Percentiles rank a stretch among this genome's conserved stretches.
Evolutionary conservation across 1,284 basidiomycete species (phyloP).

Genomic region (Ceratobasidium sp.): DNA sequence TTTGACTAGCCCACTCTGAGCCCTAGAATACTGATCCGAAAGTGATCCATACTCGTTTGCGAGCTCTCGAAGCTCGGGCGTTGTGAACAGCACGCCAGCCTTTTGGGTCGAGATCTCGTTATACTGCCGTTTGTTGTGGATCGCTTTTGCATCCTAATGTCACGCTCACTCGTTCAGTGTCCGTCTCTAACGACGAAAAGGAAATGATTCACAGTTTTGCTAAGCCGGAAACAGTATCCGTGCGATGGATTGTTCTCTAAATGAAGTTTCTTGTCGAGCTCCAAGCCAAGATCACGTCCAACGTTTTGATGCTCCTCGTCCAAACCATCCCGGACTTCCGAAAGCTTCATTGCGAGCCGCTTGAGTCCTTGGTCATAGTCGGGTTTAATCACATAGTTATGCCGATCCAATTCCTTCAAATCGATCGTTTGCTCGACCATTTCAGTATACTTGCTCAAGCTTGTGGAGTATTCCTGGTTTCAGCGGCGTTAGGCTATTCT

Average conservation of each 20-base stretch:
- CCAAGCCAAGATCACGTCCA: slow-evolving; percentile 79
- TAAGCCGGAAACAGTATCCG: slow-evolving; percentile 93
- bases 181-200: slow-evolving; percentile 6
- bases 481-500: background rate
- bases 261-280: slow-evolving; percentile 95
- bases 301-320: slow-evolving; percentile 83
- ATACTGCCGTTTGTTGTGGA: slow-evolving; percentile 75
- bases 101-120: slow-evolving; percentile 89
- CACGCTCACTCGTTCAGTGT: background rate
- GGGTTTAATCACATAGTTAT: slow-evolving; percentile 93
- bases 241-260: slow-evolving; percentile 91
- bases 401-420: slow-evolving; percentile 79
- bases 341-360: slow-evolving; percentile 72
- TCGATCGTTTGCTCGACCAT: slow-evolving; percentile 98
- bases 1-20: slow-evolving; percentile 86
- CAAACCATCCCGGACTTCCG: slow-evolving; percentile 75
- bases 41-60: slow-evolving; percentile 79
- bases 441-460: slow-evolving; percentile 81
- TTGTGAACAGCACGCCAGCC: slow-evolving; percentile 92
- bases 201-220: slow-evolving; percentile 71
- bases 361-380: slow-evolving; percentile 85
- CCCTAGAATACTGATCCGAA: slow-evolving; percentile 73
- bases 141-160: slow-evolving; percentile 77
- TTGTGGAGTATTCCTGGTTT: slow-evolving; percentile 66
- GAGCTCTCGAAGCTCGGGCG: slow-evolving; percentile 72